Percentiles rank a stretch among this genome's conserved stretches.
Evolutionary conservation across 2,329 filamentous ascomycete genomes (phyloP).

Genomic region (Cercospora canescens): DNA sequence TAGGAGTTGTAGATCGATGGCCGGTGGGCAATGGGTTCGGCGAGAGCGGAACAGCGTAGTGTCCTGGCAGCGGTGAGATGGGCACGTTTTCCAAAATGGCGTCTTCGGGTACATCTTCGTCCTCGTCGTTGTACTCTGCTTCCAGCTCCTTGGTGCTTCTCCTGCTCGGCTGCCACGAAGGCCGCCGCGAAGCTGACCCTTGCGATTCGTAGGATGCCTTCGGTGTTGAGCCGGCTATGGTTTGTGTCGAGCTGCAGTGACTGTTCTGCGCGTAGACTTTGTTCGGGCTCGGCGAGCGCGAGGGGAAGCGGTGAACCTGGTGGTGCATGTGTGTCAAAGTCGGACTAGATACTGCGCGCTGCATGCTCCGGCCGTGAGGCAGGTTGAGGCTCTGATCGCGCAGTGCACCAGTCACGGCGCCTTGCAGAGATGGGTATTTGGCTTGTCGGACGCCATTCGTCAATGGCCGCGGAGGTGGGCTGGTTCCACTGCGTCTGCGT

Average conservation of each 20-base stretch:
- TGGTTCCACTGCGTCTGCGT: slow-evolving; percentile 18
- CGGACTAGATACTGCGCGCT: slow-evolving; percentile 43
- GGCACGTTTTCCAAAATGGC: slow-evolving; percentile 80
- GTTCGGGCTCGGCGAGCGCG: slow-evolving; percentile 37
- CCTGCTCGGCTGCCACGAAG: slow-evolving; percentile 67
- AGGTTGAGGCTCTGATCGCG: slow-evolving; percentile 40
- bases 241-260: slow-evolving; percentile 20
- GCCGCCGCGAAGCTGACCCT: slow-evolving; percentile 33
- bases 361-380: slow-evolving; percentile 38
- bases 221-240: slow-evolving; percentile 22
- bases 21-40: slow-evolving; percentile 11
- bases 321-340: slow-evolving; percentile 30
- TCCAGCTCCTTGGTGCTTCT: slow-evolving; percentile 73
- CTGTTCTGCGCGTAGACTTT: slow-evolving; percentile 27
- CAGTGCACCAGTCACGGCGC: slow-evolving; percentile 39
- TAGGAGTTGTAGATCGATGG: slow-evolving; percentile 34
- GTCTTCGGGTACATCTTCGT: slow-evolving; percentile 75
- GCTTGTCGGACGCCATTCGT: slow-evolving; percentile 21
- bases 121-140: slow-evolving; percentile 75
- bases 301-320: slow-evolving; percentile 21
- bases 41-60: slow-evolving; percentile 34
- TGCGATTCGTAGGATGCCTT: slow-evolving; percentile 27
- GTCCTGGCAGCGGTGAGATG: slow-evolving; percentile 61
- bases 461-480: slow-evolving; percentile 17
- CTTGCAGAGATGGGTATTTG: slow-evolving; percentile 42